Evolutionary conservation across 345 rosid genomes (phyloP).

Genomic region (Streptanthus diversifolius): DNA sequence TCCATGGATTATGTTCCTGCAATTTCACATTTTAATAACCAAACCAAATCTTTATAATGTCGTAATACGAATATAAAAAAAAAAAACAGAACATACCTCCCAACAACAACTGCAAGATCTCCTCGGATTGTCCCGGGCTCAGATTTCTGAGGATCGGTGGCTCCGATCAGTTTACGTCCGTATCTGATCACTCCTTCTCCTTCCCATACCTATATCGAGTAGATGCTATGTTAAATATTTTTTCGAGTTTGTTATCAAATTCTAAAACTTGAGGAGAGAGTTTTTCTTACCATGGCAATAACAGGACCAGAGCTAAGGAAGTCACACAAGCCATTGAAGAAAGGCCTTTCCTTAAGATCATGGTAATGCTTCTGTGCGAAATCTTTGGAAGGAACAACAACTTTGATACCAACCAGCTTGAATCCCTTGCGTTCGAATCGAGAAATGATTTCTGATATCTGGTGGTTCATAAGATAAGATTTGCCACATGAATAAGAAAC

Average conservation of each 20-base stretch:
- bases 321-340: conserved; percentile 85
- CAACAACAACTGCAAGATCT: conserved; percentile 90
- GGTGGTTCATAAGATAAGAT: conserved; percentile 6
- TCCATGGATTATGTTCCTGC: conserved; percentile 94
- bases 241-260: background rate
- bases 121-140: conserved; percentile 98
- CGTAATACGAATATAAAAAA: background rate
- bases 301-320: conserved; percentile 99
- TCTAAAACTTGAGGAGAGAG: background rate
- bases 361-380: conserved; percentile 91
- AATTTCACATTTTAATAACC: conserved; percentile 10
- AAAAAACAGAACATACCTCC: conserved; percentile 52
- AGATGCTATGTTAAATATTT: background rate
- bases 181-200: conserved; percentile 95
- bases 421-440: conserved; percentile 97
- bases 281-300: conserved; percentile 73
- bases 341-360: conserved; percentile 91
- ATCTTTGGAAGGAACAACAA: conserved; percentile 73
- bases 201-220: conserved; percentile 80
- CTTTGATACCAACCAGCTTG: conserved; percentile 90
- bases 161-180: conserved; percentile 94
- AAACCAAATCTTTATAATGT: background rate
- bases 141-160: conserved; percentile 98
- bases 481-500: background rate
- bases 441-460: conserved; percentile 86